These are phyloP conservation scores for Maudiozyma saulgeensis DNA, from an alignment of 805 yeast genomes.

Conservation along the genomic window DNA sequence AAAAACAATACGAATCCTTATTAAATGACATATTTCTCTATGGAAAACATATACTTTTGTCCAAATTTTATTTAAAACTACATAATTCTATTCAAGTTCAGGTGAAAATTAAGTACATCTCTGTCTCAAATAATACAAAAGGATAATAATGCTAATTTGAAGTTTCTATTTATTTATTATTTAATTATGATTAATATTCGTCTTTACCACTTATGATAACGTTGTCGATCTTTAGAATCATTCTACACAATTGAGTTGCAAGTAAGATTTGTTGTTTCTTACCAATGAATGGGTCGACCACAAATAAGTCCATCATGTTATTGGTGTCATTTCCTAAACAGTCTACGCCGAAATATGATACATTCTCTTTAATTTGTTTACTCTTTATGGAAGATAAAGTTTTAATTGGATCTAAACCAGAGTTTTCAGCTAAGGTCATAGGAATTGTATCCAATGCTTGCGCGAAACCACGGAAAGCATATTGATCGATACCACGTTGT, in stretches of 20 bases:
- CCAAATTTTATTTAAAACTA: too few relatives aligned
- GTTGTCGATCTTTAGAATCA: conserved; percentile 94
- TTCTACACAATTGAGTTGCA: conserved; percentile 95
- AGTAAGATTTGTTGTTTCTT: conserved; percentile 90
- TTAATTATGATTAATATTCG: conserved; percentile 36
- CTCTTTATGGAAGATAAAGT: conserved; percentile 77
- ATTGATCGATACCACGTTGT: conserved; percentile 92
- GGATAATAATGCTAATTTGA: background rate
- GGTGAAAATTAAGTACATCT: too few relatives aligned
- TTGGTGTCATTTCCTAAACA: conserved; percentile 81
- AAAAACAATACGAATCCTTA: background rate
- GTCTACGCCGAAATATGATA: conserved; percentile 79
- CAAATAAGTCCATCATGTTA: conserved; percentile 90
- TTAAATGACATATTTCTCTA: too few relatives aligned
- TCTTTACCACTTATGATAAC: conserved; percentile 87
- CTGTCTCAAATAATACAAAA: background rate
- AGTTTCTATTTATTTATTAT: background rate
- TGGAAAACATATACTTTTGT: too few relatives aligned
- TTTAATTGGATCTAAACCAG: conserved; percentile 91
- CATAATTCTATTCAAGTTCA: too few relatives aligned
- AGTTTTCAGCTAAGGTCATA: conserved; percentile 91
- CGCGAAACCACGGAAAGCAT: conserved; percentile 93
- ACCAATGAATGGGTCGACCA: conserved; percentile 94
- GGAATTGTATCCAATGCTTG: conserved; percentile 87
- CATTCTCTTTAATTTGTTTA: conserved; percentile 66